These are phyloP conservation scores for Wilcoxina mikolae DNA, from an alignment of 495 filamentous ascomycete species.

Conservation along the genomic window DNA sequence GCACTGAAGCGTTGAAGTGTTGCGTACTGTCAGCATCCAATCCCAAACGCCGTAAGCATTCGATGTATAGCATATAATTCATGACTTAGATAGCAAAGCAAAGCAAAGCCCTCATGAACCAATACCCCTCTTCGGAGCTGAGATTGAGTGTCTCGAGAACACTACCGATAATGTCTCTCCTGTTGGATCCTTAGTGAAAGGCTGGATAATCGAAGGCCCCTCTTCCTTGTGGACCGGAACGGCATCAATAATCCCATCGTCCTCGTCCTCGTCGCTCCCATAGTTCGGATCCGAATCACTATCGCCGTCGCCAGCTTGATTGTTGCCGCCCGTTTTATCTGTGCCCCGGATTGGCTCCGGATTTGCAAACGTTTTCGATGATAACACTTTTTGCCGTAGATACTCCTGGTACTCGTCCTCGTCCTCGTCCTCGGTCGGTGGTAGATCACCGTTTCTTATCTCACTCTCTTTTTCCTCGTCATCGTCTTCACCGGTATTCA, in stretches of 20 bases:
- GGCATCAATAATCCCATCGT: constrained; percentile 84
- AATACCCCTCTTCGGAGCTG: constrained; percentile 37
- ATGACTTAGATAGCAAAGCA: not conserved
- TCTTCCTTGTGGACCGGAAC: constrained; percentile 41
- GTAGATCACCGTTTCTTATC: constrained; percentile 35
- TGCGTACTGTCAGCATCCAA: not conserved
- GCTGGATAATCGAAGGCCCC: constrained; percentile 22
- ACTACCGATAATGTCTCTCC: constrained; percentile 35
- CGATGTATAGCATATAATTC: no score
- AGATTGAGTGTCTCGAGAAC: constrained; percentile 47
- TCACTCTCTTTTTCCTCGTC: constrained; percentile 42
- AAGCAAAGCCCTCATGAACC: constrained; percentile 4
- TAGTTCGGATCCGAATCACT: constrained; percentile 47
- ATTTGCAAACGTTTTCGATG: constrained; percentile 72
- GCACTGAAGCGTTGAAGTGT: not conserved
- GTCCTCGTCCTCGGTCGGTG: constrained; percentile 50
- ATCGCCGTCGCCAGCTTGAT: constrained; percentile 34
- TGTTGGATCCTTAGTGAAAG: constrained; percentile 8
- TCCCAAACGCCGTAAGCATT: not conserved
- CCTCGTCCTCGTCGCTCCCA: constrained; percentile 51
- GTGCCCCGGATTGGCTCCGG: constrained; percentile 40
- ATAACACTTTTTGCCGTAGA: constrained; percentile 65
- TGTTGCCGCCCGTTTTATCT: constrained; percentile 42
- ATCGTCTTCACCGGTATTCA: constrained; percentile 45
- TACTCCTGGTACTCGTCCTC: constrained; percentile 85